Evolutionary conservation across 768 basidiomycete genomes (phyloP), one percentile per base, ranked within the genome.

Genomic region (Ramaria rubella): DNA sequence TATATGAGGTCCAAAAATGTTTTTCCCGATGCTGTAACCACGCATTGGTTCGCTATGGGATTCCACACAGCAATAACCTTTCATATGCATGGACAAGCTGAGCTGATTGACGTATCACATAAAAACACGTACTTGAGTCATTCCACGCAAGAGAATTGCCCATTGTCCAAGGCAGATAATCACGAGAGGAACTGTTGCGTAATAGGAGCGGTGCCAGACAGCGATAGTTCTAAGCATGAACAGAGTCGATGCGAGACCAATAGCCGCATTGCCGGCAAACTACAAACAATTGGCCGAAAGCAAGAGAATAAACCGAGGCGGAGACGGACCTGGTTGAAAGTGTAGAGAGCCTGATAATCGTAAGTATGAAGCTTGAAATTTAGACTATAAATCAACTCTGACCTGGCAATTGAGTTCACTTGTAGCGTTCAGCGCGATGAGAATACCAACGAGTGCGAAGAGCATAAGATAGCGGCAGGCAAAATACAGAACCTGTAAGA

Each of bases 401-500:
- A 27, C 19, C 49, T 54, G 52, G 30, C 31, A 30, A 33, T 38
- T 58, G 29, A 48, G 52, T 42, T 43, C 27, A 34, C 21, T 2
- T 53, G 8, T 33, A 30, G 49, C 29, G 38, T 23, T 34, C n/a
- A 44, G 17, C 27, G 7, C 24, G 4, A 69, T 80, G 70, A 64
- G 84, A 85, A 87, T 60, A 56, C 85, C 84, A 60, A 82, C 66
- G 63, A 86, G 74, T 3, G 85, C 77, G 56, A 80, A 72, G n/a
- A 87, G 63, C 75, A 87, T 81, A 67, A 82, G 84, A 66, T 87
- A 87, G 58, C 86, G 81, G 65, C 81, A 83, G 24, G 85, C 70
- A 65, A 88, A 86, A 65, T 85, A 84, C 59, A 85, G 82, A 24
- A 80, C 85, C 59, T 24, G 42, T 49, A 58, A 31, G 49, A 53